Percentiles rank a stretch among this genome's conserved stretches.
phyloP scores from a whole-genome alignment of 75 land plant species.

The Larix kaempferi region DNA sequence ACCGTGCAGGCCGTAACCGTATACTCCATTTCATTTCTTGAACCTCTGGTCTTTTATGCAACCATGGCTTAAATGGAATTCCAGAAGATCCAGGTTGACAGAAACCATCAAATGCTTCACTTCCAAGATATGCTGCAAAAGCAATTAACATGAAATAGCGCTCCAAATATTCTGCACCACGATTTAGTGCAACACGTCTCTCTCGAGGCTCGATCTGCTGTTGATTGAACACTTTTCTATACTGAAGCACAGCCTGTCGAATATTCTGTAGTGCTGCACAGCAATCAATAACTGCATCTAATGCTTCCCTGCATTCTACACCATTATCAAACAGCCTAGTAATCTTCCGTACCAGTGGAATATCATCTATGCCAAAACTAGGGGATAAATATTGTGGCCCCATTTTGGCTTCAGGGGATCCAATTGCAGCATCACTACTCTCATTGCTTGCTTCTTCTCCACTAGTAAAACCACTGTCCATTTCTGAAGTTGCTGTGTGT shows the following conservation, averaged over 20 bases:
- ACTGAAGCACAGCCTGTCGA: slow-evolving; percentile 87
- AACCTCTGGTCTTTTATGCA: slow-evolving; percentile 80
- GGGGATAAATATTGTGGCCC: slow-evolving; percentile 20
- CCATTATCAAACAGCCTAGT: slow-evolving; percentile 91
- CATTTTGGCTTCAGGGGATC: slow-evolving; percentile 20
- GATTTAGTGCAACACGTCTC: slow-evolving; percentile 81
- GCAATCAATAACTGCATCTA: slow-evolving; percentile 90
- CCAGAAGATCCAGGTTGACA: slow-evolving; percentile 66
- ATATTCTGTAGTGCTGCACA: slow-evolving; percentile 97
- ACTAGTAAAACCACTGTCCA: slow-evolving; percentile 57
- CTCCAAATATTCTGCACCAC: slow-evolving; percentile 96
- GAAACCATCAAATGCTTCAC: slow-evolving; percentile 92
- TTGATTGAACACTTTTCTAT: slow-evolving; percentile 86
- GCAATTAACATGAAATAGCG: slow-evolving; percentile 92
- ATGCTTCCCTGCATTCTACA: slow-evolving; percentile 72
- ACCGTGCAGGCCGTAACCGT: slow-evolving; percentile 82
- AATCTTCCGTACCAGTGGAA: slow-evolving; percentile 77
- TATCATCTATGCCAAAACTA: slow-evolving; percentile 91
- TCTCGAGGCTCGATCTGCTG: slow-evolving; percentile 86
- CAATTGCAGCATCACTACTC: slow-evolving; percentile 16
- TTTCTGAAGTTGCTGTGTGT: slow-evolving; percentile 24
- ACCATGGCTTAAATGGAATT: slow-evolving; percentile 81
- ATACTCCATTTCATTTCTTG: slow-evolving; percentile 99
- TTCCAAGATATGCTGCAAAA: slow-evolving; percentile 91
- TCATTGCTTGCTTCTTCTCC: slow-evolving; percentile 63